Evolutionary conservation across 768 basidiomycete genomes (phyloP), one percentile per base, ranked within the genome.

Genomic region (Cystofilobasidium macerans): DNA sequence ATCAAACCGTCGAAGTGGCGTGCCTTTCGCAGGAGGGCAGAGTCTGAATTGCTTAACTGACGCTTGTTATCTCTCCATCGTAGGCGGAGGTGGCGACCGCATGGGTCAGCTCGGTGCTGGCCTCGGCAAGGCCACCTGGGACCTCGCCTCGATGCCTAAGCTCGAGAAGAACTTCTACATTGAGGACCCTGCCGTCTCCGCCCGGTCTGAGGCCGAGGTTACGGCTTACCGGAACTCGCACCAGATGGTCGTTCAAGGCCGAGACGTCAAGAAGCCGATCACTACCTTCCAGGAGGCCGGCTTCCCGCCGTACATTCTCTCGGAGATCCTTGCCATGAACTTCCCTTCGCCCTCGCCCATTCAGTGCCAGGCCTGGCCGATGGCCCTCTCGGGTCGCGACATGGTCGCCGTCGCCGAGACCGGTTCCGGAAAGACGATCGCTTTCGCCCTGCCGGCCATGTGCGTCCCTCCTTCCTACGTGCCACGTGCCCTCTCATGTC

Each of bases 281-380:
- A 84, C 85, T 59, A 82, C 84, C 45, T 99, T 99, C 75, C 92
- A 97, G 62, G 94, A 99, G 78, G 84, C 85, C 72, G 92, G 87
- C 57, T 97, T 98, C 78, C 95, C 95, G 13, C 90, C 94, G 71
- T 98, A 98, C 77, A 83, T 99, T 68, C 85, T 97, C 85, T 78
- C 83, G 61, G 89, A 94, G 59, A 93, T 99, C 76, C 86, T 83
- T 67, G 88, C 89, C 13, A 91, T 95, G 78, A 95, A 95, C 36
- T 99, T 99, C 79, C 77, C 84, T 33, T 75, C 82, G 1, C 95
- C 95, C 0, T 92, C 94, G 9, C 86, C 95, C 57, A 98, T 99
- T 73, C 95, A 99, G 75, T 95, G 94, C 74, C 95, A 99, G 76
- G 88, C 93, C 22, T 99, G 95, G 95, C 95, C 95, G 0, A 98